Evolutionary conservation across 129 eudicot species (phyloP).

Genomic region (Arctium lappa): DNA sequence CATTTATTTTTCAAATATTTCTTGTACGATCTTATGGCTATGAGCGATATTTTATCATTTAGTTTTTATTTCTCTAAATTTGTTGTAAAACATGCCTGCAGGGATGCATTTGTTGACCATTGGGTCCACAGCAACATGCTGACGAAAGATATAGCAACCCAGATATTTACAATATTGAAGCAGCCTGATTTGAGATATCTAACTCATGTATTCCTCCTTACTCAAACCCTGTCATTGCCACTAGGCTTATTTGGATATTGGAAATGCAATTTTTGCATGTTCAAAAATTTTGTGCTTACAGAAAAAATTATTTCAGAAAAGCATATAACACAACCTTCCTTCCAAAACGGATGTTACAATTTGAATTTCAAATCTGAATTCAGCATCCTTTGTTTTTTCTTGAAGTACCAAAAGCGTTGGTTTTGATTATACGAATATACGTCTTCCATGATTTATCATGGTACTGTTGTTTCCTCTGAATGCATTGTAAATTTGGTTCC

Average conservation of each 20-base stretch:
- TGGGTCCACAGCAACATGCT: slow-evolving; percentile 77
- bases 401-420: not conserved
- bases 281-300: not conserved
- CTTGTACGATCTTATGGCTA: not conserved
- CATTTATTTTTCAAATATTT: not conserved
- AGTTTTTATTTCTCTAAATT: not conserved
- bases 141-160: slow-evolving; percentile 63
- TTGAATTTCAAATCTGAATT: slow-evolving; percentile 1
- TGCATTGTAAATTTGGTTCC: not conserved
- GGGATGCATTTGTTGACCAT: slow-evolving; percentile 80
- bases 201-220: slow-evolving; percentile 40
- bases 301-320: not conserved
- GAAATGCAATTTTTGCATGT: not conserved
- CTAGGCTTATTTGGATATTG: not conserved
- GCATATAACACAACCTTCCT: slow-evolving; percentile 5
- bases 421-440: not conserved
- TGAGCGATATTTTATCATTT: not conserved
- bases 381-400: not conserved
- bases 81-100: slow-evolving; percentile 26
- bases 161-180: slow-evolving; percentile 53
- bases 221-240: not conserved
- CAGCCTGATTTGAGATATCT: slow-evolving; percentile 53
- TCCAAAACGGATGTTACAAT: slow-evolving; percentile 10
- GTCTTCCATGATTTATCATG: slow-evolving; percentile 7
- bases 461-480: not conserved